Conservation (phyloP, 1,284 basidiomycete species). For the Moesziomyces sp. region DNA sequence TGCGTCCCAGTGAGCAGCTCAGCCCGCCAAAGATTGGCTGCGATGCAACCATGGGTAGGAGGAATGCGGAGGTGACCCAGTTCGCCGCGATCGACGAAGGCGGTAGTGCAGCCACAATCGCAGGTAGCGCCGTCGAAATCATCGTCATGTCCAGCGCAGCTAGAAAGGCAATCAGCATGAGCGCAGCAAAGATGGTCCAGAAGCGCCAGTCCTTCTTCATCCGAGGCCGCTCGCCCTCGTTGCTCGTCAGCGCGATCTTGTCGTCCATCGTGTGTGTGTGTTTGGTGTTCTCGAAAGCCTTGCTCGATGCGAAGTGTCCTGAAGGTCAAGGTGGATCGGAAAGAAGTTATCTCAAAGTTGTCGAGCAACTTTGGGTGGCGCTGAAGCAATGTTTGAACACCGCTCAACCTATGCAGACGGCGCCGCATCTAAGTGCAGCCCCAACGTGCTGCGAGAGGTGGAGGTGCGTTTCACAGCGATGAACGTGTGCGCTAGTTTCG, state of each 20-base stretch:
- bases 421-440: too few species aligned
- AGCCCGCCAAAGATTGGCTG: slow-evolving; percentile 52
- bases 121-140: slow-evolving; percentile 48
- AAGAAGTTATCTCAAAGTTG: too few species aligned
- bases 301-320: too few species aligned
- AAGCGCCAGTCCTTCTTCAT: slow-evolving; percentile 26
- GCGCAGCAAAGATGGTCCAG: slow-evolving; percentile 24
- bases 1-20: slow-evolving; percentile 41
- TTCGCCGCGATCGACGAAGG: slow-evolving; percentile 26
- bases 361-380: too few species aligned
- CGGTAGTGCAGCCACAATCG: slow-evolving; percentile 39
- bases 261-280: background rate
- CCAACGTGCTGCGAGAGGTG: too few species aligned
- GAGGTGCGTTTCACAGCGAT: too few species aligned
- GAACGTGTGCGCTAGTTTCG: too few species aligned
- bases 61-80: slow-evolving; percentile 52
- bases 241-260: background rate
- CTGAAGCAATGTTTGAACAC: too few species aligned
- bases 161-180: slow-evolving; percentile 22
- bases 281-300: too few species aligned
- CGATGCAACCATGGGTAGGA: slow-evolving; percentile 44
- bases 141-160: slow-evolving; percentile 48
- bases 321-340: too few species aligned
- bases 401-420: too few species aligned
- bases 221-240: background rate